Conservation (phyloP, 2,329 filamentous ascomycete genomes). For the Hortaea werneckii region DNA sequence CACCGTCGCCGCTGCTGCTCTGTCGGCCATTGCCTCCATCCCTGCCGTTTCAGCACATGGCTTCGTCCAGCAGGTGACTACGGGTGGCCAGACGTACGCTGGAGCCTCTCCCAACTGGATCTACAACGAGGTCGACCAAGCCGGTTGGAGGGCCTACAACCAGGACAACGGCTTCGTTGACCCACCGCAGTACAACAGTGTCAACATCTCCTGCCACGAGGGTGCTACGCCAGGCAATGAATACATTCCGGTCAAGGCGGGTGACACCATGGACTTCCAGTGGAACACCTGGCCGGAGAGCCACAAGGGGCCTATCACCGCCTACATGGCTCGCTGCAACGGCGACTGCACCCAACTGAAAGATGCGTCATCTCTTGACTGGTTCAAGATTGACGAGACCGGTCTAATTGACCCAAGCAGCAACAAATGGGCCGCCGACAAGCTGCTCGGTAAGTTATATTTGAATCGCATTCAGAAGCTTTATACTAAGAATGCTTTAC, state of each 20-base stretch:
- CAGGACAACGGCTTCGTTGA: conserved; percentile 30
- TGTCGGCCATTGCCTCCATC: conserved; percentile 8
- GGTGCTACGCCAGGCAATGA: conserved; percentile 41
- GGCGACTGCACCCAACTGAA: conserved; percentile 41
- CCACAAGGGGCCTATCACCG: conserved; percentile 54
- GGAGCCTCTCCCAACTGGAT: conserved; percentile 35
- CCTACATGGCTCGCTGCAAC: conserved; percentile 51
- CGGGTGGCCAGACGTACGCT: conserved; percentile 38
- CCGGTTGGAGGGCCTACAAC: conserved; percentile 46
- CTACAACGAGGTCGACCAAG: conserved; percentile 29
- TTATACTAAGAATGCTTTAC: not conserved
- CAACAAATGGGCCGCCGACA: conserved; percentile 46
- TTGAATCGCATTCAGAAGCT: not conserved
- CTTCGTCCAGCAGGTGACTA: conserved; percentile 34
- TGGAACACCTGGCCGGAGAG: conserved; percentile 58
- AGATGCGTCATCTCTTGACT: conserved; percentile 46
- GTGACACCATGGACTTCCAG: conserved; percentile 46
- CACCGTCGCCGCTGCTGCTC: conserved; percentile 6
- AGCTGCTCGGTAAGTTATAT: conserved; percentile 29
- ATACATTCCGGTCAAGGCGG: conserved; percentile 50
- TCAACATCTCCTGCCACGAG: conserved; percentile 38
- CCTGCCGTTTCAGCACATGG: conserved; percentile 34
- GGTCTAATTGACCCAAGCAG: conserved; percentile 37
- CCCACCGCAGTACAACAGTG: conserved; percentile 11
- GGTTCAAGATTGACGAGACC: conserved; percentile 53